Evolutionary conservation across 2,329 filamentous ascomycete genomes (phyloP), one percentile per base, ranked within the genome.

Genomic region (Ceratocystis smalleyi): DNA sequence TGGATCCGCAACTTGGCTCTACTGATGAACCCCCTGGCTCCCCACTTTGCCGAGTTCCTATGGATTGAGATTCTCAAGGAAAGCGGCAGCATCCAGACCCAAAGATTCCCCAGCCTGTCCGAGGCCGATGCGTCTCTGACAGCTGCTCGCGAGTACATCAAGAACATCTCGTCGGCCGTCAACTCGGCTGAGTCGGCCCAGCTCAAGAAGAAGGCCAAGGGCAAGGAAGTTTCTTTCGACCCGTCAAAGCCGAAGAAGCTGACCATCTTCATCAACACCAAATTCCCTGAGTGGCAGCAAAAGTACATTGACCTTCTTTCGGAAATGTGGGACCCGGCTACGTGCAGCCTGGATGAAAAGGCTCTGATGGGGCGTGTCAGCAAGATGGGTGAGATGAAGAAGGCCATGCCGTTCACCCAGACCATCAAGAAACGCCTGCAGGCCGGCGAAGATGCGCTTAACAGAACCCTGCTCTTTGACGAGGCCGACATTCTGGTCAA

Each of bases 341-440:
- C 77, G 68, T 78, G 88, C 68, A 77, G 78, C 8, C 76, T 88
- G 68, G 86, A 95, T 71, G 89, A 95, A 73, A 95, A 95, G 78
- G 84, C 83, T 65, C 78, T 96, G 59, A 88, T 85, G 70, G 85
- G 84, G 69, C 82, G 85, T 71, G 86, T 96, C 65, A 84, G 84
- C 69, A 95, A 95, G 79, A 80, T 90, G 71, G 85, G 84, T 54
- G 89, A 95, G 76, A 90, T 91, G 81, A 99, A 97, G 83, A 94
- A 95, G 77, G 92, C 91, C 1, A 97, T 97, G 92, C 94, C 94
- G 0, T 97, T 96, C 72, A 86, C 96, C 61, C 91, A 97, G 77
- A 77, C 74, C 5, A 78, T 97, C 67, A 96, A 96, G 85, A 88
- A 83, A 74, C 84, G 89, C 62, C 81, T 99, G 64, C 79, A 90